Conservation (phyloP, 2,329 filamentous ascomycete species). For the Penicillium palitans region DNA sequence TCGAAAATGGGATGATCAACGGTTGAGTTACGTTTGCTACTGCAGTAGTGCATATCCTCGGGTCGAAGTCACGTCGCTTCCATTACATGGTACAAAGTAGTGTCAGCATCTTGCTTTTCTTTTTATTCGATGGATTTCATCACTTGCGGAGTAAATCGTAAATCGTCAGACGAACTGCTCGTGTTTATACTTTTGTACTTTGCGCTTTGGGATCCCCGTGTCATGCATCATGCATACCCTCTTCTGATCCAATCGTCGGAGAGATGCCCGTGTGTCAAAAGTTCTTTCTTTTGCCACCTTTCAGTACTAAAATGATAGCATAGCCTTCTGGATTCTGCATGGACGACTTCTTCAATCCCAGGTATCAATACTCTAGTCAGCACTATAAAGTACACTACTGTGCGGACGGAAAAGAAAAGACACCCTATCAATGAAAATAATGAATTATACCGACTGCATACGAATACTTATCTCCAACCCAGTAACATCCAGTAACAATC, state of each 20-base stretch:
- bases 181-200: neutral
- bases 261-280: neutral
- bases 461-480: neutral
- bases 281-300: neutral
- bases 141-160: neutral
- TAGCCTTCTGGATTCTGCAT: neutral
- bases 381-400: neutral
- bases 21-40: neutral
- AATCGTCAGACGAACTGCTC: neutral
- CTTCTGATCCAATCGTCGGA: neutral
- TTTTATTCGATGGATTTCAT: neutral
- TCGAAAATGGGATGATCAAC: neutral
- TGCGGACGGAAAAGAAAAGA: neutral
- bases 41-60: neutral
- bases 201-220: neutral
- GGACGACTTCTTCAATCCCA: neutral
- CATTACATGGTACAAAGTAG: too few species aligned
- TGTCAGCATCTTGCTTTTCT: too few species aligned
- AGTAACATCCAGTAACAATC: neutral
- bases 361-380: neutral
- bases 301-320: neutral
- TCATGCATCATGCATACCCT: conserved; percentile 3
- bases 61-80: neutral
- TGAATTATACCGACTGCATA: neutral
- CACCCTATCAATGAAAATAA: neutral